phyloP scores from a whole-genome alignment of 495 filamentous ascomycete species.

The Massariosphaeria phaeospora region DNA sequence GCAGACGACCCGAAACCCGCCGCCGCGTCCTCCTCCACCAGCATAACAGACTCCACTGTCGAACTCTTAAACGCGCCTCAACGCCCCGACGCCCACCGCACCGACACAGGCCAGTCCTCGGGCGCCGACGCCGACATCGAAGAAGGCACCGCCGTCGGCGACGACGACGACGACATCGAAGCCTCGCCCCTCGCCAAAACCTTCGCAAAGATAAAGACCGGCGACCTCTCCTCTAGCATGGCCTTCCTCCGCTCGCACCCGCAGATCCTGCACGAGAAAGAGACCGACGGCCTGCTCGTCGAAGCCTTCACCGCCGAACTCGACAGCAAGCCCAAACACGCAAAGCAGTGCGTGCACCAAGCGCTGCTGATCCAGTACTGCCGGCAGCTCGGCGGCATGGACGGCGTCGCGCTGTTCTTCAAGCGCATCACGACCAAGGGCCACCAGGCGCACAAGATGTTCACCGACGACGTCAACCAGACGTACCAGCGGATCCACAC shows the following conservation, averaged over 20 bases:
- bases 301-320: slow-evolving; percentile 85
- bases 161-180: slow-evolving; percentile 66
- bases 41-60: slow-evolving; percentile 41
- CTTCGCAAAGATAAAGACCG: slow-evolving; percentile 73
- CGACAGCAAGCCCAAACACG: slow-evolving; percentile 66
- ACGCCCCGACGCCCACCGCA: slow-evolving; percentile 35
- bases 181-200: slow-evolving; percentile 68
- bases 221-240: slow-evolving; percentile 66
- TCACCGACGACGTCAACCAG: slow-evolving; percentile 83
- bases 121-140: slow-evolving; percentile 58
- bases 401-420: slow-evolving; percentile 91
- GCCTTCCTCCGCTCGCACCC: slow-evolving; percentile 72
- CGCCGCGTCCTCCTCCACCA: slow-evolving; percentile 5
- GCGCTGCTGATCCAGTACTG: slow-evolving; percentile 92
- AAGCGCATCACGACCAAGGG: slow-evolving; percentile 84
- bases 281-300: slow-evolving; percentile 85
- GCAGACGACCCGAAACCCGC: not conserved
- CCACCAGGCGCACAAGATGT: slow-evolving; percentile 88
- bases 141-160: slow-evolving; percentile 49
- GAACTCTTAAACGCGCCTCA: slow-evolving; percentile 74
- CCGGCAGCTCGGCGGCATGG: slow-evolving; percentile 75
- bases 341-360: slow-evolving; percentile 89
- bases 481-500: slow-evolving; percentile 78
- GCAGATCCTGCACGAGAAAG: slow-evolving; percentile 72
- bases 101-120: slow-evolving; percentile 47